Evolutionary conservation across 306 rosid species (phyloP), one percentile per base, ranked within the genome.

Genomic region (Fagus crenata): DNA sequence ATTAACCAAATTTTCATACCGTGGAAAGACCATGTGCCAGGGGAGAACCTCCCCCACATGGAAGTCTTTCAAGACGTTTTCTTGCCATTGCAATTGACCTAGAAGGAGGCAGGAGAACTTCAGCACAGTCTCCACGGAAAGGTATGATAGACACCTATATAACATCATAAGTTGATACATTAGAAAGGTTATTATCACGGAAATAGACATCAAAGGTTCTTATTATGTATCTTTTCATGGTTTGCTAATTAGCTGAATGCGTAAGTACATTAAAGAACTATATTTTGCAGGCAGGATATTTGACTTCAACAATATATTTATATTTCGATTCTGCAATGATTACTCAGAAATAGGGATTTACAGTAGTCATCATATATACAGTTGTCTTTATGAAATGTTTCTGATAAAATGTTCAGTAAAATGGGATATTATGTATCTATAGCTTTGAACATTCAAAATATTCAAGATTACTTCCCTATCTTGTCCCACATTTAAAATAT

Each of bases 11-110:
- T 80, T 39, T 74, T 83, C 95, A 76, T 79, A 94, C 98, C 73
- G 88, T 88, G 71, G 97, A 89, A 60, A 94, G 97, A 81, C 98
- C 98, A 87, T 94, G 98, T 67, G 98, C 98, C 78, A 94, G 89
- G 75, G 97, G 98, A 65, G 98, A 94, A 72, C 98, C 98, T 85
- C 98, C 98, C 31, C 98, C 93, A 78, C 98, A 92, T 56, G 98
- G 98, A 84, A 94, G 98, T 86, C 96, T 89, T 84, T 94, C 97
- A 40, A 94, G 97, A 74, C 95, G 96, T 77, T 86, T 94, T 84
- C 95, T 89, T 75, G 98, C 98, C 98, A 94, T 94, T 71, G 98
- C 90, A 85, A 94, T 94, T 72, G 98, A 94, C 88, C 98, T 89
- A 51, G 98, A 94, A 77, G 98, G 98, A 80, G 98, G 98, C 78